Evolutionary conservation across 768 basidiomycete species (phyloP), one percentile per base, ranked within the genome.

Genomic region (Boletus edulis): DNA sequence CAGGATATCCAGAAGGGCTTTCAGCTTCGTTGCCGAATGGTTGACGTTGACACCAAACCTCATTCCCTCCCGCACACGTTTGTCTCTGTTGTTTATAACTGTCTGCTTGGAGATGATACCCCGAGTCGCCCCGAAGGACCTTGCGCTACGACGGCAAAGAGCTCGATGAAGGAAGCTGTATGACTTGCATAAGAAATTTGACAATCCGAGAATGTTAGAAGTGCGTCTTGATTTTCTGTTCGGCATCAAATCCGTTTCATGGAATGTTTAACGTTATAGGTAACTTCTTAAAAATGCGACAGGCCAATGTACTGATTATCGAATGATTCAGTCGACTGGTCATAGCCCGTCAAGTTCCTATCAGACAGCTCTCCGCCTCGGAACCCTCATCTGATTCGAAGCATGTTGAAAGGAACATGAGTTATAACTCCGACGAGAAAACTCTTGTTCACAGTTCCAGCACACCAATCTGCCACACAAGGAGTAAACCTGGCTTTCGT

Each of bases 1-100:
- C n/a, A n/a, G n/a, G n/a, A n/a, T n/a, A n/a, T n/a, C 20, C 73
- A 75, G 14, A 60, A 46, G 3, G 81, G 81, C 2, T 87, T 87
- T 62, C 56, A 52, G n/a, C 38, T 56, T 18, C 73, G 72, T 20
- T 87, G 84, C 62, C 57, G 50, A 29, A 56, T 49, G 37, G 60
- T 70, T 14, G 70, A 73, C 4, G 60, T 70, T 14, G 70, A 73
- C 4, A 70, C 69, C 18, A 49, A 62, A 42, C 57, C 65, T 39
- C 50, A 56, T 45, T 51, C 62, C 56, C 58, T 50, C 38, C 67
- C 60, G 4, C 35, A 7, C 40, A 56, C n/a, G 37, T 39, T 61
- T 43, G 55, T 72, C 29, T 58, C 50, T 63, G 62, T 71, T 31
- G 46, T 67, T 62, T 65, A 66, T 56, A 49, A 35, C 54, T 59